Base-by-base conservation (phyloP, 2,329 filamentous ascomycete species). In the Talaromyces sp. region DNA sequence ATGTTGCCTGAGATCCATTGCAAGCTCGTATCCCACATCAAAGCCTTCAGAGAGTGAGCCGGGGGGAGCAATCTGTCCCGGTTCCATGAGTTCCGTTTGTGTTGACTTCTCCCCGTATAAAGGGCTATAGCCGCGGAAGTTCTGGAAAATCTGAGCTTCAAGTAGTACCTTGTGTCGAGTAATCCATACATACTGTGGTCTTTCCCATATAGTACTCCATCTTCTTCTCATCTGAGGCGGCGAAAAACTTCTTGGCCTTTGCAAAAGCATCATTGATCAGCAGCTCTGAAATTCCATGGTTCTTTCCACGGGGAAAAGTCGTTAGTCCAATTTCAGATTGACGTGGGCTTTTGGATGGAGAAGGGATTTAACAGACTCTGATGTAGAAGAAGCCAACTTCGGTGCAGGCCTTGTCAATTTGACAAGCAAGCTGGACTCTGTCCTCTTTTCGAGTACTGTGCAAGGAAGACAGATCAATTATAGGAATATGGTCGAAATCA, bases 371-470 rank as follows among this genome's bases (percentile, higher is more conserved):
- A 40, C 44, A 47, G 54, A 65, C 53, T 51, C 73, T 65, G 52
- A 74, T 62, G 27, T 79, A 78, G 62, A 81, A 79, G 60, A 79
- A 80, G 3, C 77, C 75, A 36, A 75, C 52, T 60, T 70, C 19
- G 64, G 74, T 37, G 72, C 77, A 68, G 1, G 62, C 65, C 36
- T 56, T 73, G 7, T 74, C 69, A 14, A 80, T 70, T 39, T 75
- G 63, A 11, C 62, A 58, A 2, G 78, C 75, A 3, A 79, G 69
- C 7, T 62, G 62, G 43, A 71, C 61, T 1, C 77, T 72, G 14
- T 74, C 71, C 3, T 67, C 58, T 0, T 72, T 47, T 1, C 63
- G 51, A 2, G 63, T 51, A 47, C 71, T 77, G 58, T 71, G 72
- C n/a, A 79, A 66, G 13, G 61, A 59, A 0, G 75, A 68, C 2